Evolutionary conservation across 305 asterid genomes (phyloP), one percentile per base, ranked within the genome.

Genomic region (Caryopteris hybrid): DNA sequence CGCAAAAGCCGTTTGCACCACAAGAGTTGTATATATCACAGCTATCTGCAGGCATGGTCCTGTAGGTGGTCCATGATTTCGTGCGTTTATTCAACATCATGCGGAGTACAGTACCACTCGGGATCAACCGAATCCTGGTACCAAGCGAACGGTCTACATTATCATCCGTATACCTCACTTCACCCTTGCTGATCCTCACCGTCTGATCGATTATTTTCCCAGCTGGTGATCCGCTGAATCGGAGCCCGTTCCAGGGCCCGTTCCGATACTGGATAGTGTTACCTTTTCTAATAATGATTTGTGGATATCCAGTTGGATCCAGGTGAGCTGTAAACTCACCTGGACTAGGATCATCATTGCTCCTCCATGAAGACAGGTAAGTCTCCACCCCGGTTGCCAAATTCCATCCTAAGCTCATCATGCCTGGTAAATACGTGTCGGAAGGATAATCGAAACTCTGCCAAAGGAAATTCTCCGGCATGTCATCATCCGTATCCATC

Each of bases 371-470:
- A 1, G 81, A 12, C 1, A 78, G 33, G 51, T 16, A 41, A 8
- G 8, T 20, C 55, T 68, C 70, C 5, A 29, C 9, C n/a, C 76
- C 78, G 0, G 70, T 75, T 11, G 16, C 29, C 8, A 31, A 68
- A 54, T 77, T 62, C 72, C 27, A 2, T 4, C 80, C 80, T 0
- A 80, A 47, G 13, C 31, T 25, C 31, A 47, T 61, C 72, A 71
- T 74, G 2, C 74, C 74, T 0, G 79, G 64, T 11, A 77, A 29
- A 3, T 3, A 23, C 0, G 78, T 75, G 20, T 77, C 70, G 0
- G 76, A 52, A 0, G 74, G 76, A 52, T 74, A 25, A 53, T 77
- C 77, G 20, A 80, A 80, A 5, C 83, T 77, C 76, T 80, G 76
- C 83, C 83, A 78, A 0, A 18, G 0, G 22, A 48, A 38, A 59